Evolutionary conservation across 2,329 filamentous ascomycete species (phyloP), one percentile per base, ranked within the genome.

Genomic region (Paraphaeosphaeria minitans): DNA sequence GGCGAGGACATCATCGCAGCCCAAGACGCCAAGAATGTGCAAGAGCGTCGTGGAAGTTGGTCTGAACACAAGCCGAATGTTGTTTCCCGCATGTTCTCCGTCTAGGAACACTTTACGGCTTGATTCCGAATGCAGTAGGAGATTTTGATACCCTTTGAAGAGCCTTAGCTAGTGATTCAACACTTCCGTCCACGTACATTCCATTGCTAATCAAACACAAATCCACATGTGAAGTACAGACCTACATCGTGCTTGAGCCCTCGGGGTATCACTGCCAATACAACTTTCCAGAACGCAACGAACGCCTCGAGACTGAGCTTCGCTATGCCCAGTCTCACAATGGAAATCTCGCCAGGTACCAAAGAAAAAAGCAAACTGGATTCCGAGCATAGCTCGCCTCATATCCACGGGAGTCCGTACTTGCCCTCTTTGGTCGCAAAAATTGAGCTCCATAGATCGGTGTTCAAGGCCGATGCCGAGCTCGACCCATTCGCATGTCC

Each of bases 1-100:
- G 87, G 88, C 49, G 87, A 89, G 71, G 85, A 86, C 50, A 87
- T 76, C 53, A 72, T 77, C 53, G 74, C 69, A 0, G 73, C 71
- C 8, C 62, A 74, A 16, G 74, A 77, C 58, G 70, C 66, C 39
- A 73, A 71, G 60, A 55, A 55, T n/a, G 31, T 55, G 29, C n/a
- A 55, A 48, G 45, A 55, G 29, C 54, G 54, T 12, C 51, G 51
- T 14, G 51, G 39, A 4, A 53, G 51, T 29, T 53, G 51, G 51
- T 45, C 51, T 7, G 51, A 53, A 27, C 51, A 46, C 24, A 53
- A 37, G 39, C 51, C 51, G 4, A 43, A 43, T 13, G 9, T 53
- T 8, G 51, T 53, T 21, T 31, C 39, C 3, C 45, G 42, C 16
- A 53, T 53, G 51, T 53, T 53, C 16, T 33, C 27, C 31, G 51